These are phyloP conservation scores for Wickerhamiella galacta DNA, from an alignment of 805 yeast species.

Conservation along the genomic window DNA sequence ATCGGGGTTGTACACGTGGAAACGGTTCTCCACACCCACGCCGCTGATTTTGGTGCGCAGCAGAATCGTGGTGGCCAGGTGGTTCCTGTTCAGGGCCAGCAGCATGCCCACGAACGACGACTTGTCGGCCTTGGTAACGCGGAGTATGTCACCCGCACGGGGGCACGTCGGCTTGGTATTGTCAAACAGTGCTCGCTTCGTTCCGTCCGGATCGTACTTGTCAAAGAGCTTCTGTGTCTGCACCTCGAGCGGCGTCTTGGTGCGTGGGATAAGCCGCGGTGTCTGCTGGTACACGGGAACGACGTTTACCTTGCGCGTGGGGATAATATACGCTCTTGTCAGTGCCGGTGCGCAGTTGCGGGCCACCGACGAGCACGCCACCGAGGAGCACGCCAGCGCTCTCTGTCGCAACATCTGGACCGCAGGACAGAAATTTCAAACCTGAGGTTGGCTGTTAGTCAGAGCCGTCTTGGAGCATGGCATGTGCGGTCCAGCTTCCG, in stretches of 20 bases:
- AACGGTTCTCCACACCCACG: conserved; percentile 70
- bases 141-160: conserved; percentile 68
- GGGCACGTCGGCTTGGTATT: conserved; percentile 32
- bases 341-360: conserved; percentile 1
- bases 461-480: no score
- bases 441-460: no score
- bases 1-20: conserved; percentile 67
- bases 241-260: conserved; percentile 25
- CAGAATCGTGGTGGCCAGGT: conserved; percentile 56
- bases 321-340: conserved; percentile 14
- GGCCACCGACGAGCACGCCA: conserved; percentile 4
- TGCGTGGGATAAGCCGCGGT: conserved; percentile 19
- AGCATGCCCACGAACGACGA: conserved; percentile 60
- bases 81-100: conserved; percentile 56
- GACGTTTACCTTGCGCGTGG: conserved; percentile 29
- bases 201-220: conserved; percentile 56
- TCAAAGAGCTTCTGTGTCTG: conserved; percentile 35
- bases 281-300: conserved; percentile 22
- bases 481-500: no score
- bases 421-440: no score
- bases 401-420: no score
- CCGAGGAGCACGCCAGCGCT: no score
- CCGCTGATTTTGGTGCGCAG: conserved; percentile 69
- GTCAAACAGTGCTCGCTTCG: conserved; percentile 40
- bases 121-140: conserved; percentile 47